Percentiles rank a stretch among this genome's conserved stretches.
Conservation (phyloP, 331 rosid genomes). For the Quercus tomentella region DNA sequence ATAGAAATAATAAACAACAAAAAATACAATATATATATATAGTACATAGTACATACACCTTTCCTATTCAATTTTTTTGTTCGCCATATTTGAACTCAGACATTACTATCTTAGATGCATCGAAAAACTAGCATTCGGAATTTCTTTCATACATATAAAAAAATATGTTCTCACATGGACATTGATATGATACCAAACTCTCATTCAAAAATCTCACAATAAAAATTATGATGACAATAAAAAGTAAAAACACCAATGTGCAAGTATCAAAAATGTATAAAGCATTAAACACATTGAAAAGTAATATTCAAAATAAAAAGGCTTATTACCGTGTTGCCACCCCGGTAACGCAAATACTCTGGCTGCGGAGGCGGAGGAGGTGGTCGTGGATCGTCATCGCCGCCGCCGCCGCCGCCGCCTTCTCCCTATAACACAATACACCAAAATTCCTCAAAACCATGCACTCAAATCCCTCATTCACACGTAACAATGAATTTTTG, state of each 20-base stretch:
- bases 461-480: slow-evolving; percentile 9
- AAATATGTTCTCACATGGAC: too few species aligned
- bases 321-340: slow-evolving; percentile 54
- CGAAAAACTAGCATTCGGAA: not conserved
- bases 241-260: not conserved
- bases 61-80: not conserved
- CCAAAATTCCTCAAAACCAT: not conserved
- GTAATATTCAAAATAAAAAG: slow-evolving; percentile 1
- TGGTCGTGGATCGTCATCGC: too few species aligned
- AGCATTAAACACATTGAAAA: slow-evolving; percentile 1
- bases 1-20: not conserved
- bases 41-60: not conserved
- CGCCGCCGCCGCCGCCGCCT: not conserved
- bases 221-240: not conserved
- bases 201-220: not conserved
- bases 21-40: too few species aligned
- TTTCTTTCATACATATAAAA: not conserved
- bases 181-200: not conserved
- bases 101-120: not conserved
- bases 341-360: slow-evolving; percentile 31
- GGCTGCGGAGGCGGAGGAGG: slow-evolving; percentile 50
- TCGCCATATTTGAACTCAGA: not conserved
- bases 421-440: slow-evolving; percentile 51
- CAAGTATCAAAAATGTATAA: not conserved
- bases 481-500: not conserved